Conservation (phyloP, 1,284 basidiomycete genomes). For the Earliella scabrosa region DNA sequence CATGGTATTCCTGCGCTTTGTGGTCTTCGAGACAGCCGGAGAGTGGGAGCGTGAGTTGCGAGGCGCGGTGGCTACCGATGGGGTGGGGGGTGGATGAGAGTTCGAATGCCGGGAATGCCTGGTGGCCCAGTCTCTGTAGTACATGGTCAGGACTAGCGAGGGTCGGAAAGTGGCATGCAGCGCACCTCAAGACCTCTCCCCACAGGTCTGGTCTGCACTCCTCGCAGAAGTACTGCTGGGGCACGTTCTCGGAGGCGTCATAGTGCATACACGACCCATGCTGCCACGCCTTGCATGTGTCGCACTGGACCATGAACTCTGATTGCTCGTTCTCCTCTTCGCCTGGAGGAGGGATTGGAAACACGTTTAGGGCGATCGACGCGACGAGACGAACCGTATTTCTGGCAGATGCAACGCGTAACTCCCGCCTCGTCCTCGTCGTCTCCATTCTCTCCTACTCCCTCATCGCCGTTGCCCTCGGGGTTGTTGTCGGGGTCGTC, state of each 20-base stretch:
- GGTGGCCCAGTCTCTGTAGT: constrained; percentile 56
- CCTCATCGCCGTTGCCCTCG: constrained; percentile 39
- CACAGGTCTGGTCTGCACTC: constrained; percentile 90
- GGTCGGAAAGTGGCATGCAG: constrained; percentile 21
- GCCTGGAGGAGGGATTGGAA: constrained; percentile 21
- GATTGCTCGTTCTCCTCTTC: constrained; percentile 75
- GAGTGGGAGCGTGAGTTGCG: constrained; percentile 80
- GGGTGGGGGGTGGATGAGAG: constrained; percentile 41
- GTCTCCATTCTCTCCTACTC: constrained; percentile 50
- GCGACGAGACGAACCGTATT: constrained; percentile 66
- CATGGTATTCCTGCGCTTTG: constrained; percentile 94
- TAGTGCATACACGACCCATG: constrained; percentile 98
- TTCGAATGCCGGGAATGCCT: constrained; percentile 64
- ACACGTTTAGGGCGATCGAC: constrained; percentile 19
- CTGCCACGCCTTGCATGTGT: constrained; percentile 97
- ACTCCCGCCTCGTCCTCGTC: constrained; percentile 83
- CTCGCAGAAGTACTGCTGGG: constrained; percentile 92
- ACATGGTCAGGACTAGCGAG: constrained; percentile 11
- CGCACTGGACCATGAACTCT: constrained; percentile 98
- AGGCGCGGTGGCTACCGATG: constrained; percentile 42
- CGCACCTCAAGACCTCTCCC: constrained; percentile 75
- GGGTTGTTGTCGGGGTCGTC: constrained; percentile 31
- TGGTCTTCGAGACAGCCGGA: constrained; percentile 63
- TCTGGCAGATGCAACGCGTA: constrained; percentile 94
- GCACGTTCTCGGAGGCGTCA: constrained; percentile 81